Evolutionary conservation across 129 eudicot genomes (phyloP), one percentile per base, ranked within the genome.

Genomic region (Centaurea solstitialis): DNA sequence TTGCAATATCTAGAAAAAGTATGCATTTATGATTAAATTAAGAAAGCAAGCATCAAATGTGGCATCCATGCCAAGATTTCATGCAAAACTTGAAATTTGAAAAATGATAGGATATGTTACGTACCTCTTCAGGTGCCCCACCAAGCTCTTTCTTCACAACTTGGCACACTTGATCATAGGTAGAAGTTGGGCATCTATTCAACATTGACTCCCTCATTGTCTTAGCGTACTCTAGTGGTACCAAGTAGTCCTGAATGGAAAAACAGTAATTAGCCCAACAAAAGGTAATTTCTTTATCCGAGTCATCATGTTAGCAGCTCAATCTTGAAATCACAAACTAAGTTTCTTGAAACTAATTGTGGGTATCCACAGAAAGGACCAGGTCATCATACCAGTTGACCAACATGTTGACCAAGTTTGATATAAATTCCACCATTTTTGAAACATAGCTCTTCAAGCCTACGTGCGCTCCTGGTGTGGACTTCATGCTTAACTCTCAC

Each of bases 61-160:
- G 62, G 20, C 62, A 1, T 50, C 62, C 62, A 50, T 50, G n/a
- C 62, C 20, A 15, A 50, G 62, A 45, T 38, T 41, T 6, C 15
- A 26, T 24, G 40, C 15, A 50, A 17, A 59, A 28, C 5, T 15
- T n/a, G 21, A n/a, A n/a, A n/a, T n/a, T n/a, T n/a, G 22, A 72
- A 59, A 80, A 80, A 26, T 12, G 7, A 26, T 28, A 12, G 38
- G 35, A 39, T 43, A 76, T 13, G 77, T 59, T 69, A 50, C 87
- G 62, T 80, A 94, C 99, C 87, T 92, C 92, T 83, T 94, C 94
- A 68, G 99, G 99, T 40, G 81, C 10, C 69, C 94, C 97, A 47
- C 99, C 97, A 73, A 94, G 97, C 87, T 94, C 99, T 84, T 89
- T 94, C 88, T 89, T 92, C 82, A 94, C 86, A 82, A 92, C 97